Evolutionary conservation across 129 eudicot genomes (phyloP).

Genomic region (Scalesia atractyloides): DNA sequence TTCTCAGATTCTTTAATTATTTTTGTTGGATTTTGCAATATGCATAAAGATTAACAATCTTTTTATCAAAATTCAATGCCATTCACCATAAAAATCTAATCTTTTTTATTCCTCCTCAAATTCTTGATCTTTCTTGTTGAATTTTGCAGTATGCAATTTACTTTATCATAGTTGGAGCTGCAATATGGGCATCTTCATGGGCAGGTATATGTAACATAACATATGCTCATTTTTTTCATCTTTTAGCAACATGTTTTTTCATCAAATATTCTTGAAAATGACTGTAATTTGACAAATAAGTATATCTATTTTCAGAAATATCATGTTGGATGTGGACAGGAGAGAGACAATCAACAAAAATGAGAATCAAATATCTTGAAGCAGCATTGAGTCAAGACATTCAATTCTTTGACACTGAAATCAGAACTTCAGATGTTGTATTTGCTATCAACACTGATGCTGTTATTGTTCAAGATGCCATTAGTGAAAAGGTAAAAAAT

Average conservation of each 20-base stretch:
- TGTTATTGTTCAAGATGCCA: constrained; percentile 97
- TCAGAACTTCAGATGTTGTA: constrained; percentile 93
- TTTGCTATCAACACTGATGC: constrained; percentile 97
- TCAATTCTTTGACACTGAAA: constrained; percentile 88
- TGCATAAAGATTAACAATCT: neutral
- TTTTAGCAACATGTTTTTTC: neutral
- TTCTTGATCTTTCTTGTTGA: constrained; percentile 14
- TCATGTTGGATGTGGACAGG: constrained; percentile 99
- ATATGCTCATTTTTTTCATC: neutral
- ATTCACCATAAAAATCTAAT: neutral
- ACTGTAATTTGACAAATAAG: constrained; percentile 15
- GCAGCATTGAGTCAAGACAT: constrained; percentile 95
- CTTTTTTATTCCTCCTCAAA: neutral
- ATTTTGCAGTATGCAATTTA: constrained; percentile 90
- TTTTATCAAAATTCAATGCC: neutral
- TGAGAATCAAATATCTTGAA: constrained; percentile 92
- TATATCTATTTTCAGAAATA: constrained; percentile 61
- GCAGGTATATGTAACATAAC: constrained; percentile 55
- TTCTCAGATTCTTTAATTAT: neutral
- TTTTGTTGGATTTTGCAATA: neutral
- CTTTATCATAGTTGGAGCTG: constrained; percentile 97
- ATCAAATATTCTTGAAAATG: constrained; percentile 3
- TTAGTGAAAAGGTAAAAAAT: constrained; percentile 83
- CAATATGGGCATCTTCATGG: constrained; percentile 99
- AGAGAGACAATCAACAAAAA: constrained; percentile 94